Conservation (phyloP, 345 rosid species). For the Ceriops decandra region DNA sequence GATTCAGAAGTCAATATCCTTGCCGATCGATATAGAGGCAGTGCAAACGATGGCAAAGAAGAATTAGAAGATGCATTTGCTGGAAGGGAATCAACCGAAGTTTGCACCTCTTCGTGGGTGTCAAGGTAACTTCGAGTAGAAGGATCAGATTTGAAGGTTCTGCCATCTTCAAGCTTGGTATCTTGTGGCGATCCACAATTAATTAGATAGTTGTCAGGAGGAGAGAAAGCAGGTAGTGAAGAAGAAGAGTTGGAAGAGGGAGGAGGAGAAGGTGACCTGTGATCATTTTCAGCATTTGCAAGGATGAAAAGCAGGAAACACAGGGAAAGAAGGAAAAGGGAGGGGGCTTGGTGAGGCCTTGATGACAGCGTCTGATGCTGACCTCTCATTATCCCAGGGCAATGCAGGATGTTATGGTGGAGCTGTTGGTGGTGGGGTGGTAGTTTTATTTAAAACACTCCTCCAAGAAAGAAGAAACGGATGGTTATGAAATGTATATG, state of each 20-base stretch:
- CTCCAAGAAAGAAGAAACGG: no score
- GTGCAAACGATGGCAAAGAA: constrained; percentile 18
- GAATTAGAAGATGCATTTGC: constrained; percentile 9
- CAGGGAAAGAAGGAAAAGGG: constrained; percentile 16
- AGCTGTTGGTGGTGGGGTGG: background rate
- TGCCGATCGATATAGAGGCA: constrained; percentile 39
- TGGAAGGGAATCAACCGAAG: constrained; percentile 43
- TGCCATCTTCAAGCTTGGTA: constrained; percentile 61
- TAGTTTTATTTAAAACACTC: background rate
- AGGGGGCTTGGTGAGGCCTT: constrained; percentile 17
- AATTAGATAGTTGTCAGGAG: constrained; percentile 62
- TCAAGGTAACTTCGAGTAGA: constrained; percentile 41
- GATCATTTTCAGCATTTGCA: background rate
- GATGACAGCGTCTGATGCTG: background rate
- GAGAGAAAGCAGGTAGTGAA: constrained; percentile 19
- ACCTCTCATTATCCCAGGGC: constrained; percentile 37
- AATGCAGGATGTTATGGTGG: background rate
- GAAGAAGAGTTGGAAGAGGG: constrained; percentile 10
- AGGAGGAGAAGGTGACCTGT: background rate
- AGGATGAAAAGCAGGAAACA: constrained; percentile 18
- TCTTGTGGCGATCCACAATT: constrained; percentile 67
- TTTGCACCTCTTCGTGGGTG: constrained; percentile 47
- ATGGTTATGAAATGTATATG: no score
- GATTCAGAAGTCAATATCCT: constrained; percentile 51
- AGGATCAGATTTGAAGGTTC: constrained; percentile 65